phyloP scores from a whole-genome alignment of 768 basidiomycete genomes.

The Tylopilus balloui region DNA sequence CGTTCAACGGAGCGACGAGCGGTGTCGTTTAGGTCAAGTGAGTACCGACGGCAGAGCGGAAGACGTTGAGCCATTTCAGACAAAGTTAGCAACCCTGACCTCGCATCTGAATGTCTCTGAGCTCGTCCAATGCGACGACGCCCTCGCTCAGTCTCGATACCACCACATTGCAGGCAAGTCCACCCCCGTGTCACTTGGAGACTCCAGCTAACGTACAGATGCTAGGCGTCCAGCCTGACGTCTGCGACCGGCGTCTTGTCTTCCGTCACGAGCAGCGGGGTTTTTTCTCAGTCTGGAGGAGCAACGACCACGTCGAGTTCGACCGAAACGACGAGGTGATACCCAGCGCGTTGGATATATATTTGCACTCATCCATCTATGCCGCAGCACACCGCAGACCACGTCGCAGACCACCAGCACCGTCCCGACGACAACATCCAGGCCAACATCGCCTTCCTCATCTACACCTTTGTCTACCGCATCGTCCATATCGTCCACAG shows the following conservation, averaged over 20 bases:
- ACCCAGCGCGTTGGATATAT: background rate
- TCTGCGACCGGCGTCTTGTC: background rate
- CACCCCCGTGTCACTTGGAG: too few relatives aligned
- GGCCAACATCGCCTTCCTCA: constrained; percentile 3
- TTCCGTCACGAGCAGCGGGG: background rate
- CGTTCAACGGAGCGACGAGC: constrained; percentile 28
- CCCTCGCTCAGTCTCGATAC: background rate
- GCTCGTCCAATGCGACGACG: background rate
- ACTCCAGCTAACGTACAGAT: too few relatives aligned
- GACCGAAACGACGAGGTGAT: constrained; percentile 16
- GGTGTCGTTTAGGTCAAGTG: constrained; percentile 10
- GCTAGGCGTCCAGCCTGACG: background rate
- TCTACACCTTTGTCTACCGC: background rate
- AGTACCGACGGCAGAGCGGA: too few relatives aligned
- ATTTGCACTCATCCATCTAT: background rate
- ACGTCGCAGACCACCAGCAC: background rate
- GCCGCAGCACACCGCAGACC: constrained; percentile 4
- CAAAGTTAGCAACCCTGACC: too few relatives aligned
- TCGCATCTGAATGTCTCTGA: too few relatives aligned
- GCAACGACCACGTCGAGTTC: background rate
- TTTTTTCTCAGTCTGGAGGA: background rate
- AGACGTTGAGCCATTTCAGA: too few relatives aligned
- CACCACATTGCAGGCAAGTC: background rate
- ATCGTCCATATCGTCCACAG: constrained; percentile 2
- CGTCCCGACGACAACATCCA: background rate